These are phyloP conservation scores for Pythium oligandrum DNA, from an alignment of 352 stramenopile species.

Conservation along the genomic window DNA sequence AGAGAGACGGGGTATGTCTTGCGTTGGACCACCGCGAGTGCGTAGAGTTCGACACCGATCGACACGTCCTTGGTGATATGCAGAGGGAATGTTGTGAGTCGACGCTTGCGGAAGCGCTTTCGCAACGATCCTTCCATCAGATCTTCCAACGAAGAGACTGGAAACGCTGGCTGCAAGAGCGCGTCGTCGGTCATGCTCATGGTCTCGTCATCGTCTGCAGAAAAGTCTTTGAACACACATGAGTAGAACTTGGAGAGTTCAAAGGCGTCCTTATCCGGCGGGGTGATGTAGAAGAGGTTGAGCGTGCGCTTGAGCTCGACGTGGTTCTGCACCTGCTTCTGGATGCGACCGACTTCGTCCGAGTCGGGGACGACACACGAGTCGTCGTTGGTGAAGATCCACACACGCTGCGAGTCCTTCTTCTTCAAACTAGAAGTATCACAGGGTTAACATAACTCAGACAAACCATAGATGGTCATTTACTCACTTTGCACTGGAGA, in stretches of 20 bases:
- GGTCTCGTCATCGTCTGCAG: conserved; percentile 19
- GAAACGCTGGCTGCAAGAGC: conserved; percentile 61
- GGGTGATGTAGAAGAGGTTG: conserved; percentile 76
- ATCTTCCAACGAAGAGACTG: conserved; percentile 66
- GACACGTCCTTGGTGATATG: conserved; percentile 69
- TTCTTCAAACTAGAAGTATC: conserved; percentile 61
- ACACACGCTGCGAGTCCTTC: conserved; percentile 80
- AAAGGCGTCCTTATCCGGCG: conserved; percentile 45
- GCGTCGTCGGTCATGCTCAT: conserved; percentile 17
- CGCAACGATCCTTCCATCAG: conserved; percentile 72
- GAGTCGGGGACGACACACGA: conserved; percentile 32
- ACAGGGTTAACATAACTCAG: not conserved
- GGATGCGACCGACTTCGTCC: conserved; percentile 55
- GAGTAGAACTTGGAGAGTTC: conserved; percentile 56
- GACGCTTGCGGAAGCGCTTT: conserved; percentile 76
- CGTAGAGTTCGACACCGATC: conserved; percentile 78
- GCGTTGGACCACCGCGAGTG: conserved; percentile 47
- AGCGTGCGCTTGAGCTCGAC: conserved; percentile 68
- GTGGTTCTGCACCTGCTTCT: conserved; percentile 84
- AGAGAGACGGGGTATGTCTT: conserved; percentile 60
- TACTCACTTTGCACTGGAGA: conserved; percentile 71
- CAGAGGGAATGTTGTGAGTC: conserved; percentile 57
- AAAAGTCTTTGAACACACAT: conserved; percentile 67
- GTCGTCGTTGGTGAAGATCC: conserved; percentile 86
- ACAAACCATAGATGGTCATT: not conserved